phyloP scores from a whole-genome alignment of 2,329 filamentous ascomycete genomes.

The Rutstroemia sp. region DNA sequence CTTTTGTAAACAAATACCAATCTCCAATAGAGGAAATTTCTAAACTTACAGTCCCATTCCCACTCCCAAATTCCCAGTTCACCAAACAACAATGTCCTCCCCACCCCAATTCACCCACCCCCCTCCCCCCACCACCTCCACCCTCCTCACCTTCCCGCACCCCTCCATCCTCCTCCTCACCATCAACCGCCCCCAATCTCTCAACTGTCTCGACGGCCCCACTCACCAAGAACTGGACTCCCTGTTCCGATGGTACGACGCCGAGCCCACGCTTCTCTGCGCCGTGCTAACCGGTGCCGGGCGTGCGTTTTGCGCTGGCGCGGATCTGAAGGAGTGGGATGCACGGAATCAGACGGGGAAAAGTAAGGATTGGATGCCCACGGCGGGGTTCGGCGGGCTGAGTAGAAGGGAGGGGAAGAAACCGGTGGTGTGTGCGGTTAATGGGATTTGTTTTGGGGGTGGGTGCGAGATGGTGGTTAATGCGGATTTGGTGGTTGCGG shows the following conservation, averaged over 20 bases:
- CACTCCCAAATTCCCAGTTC: too few relatives aligned
- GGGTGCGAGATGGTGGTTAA: slow-evolving; percentile 72
- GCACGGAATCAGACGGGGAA: too few relatives aligned
- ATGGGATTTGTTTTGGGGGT: slow-evolving; percentile 67
- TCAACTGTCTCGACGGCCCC: slow-evolving; percentile 45
- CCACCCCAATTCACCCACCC: not conserved
- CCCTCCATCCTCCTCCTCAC: slow-evolving; percentile 52
- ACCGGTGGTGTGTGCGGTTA: slow-evolving; percentile 69
- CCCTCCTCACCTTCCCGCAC: slow-evolving; percentile 37
- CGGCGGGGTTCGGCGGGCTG: slow-evolving; percentile 57
- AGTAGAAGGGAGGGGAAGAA: slow-evolving; percentile 63
- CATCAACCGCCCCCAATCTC: slow-evolving; percentile 48
- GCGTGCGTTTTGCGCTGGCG: slow-evolving; percentile 60
- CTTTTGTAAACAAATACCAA: too few relatives aligned
- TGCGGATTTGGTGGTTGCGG: slow-evolving; percentile 63
- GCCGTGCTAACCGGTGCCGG: slow-evolving; percentile 57
- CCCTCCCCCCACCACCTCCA: slow-evolving; percentile 1
- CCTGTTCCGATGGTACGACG: slow-evolving; percentile 54
- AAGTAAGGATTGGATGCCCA: slow-evolving; percentile 14
- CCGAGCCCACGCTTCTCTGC: slow-evolving; percentile 48
- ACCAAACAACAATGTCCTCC: too few relatives aligned
- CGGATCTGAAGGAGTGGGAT: slow-evolving; percentile 55
- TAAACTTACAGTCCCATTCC: too few relatives aligned
- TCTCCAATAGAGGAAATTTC: too few relatives aligned
- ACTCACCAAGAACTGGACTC: slow-evolving; percentile 35